These are phyloP conservation scores for Laetiporus sulphureus DNA, from an alignment of 1,284 basidiomycete species.

Conservation along the genomic window DNA sequence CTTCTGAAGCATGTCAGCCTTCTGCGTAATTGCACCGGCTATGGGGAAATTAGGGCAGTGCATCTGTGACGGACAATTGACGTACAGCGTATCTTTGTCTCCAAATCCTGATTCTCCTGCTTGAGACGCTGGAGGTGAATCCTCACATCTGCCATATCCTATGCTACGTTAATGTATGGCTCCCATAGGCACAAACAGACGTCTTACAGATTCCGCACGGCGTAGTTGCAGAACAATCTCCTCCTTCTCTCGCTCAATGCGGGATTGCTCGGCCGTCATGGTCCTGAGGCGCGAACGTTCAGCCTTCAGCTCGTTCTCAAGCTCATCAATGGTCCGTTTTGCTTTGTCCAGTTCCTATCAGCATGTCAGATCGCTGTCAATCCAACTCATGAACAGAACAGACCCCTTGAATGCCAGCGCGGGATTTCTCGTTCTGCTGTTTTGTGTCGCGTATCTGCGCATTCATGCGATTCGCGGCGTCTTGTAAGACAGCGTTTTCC, in stretches of 20 bases:
- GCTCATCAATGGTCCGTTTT: slow-evolving; percentile 52
- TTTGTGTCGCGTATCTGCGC: slow-evolving; percentile 50
- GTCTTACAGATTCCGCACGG: slow-evolving; percentile 59
- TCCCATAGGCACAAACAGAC: not conserved
- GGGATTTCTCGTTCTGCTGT: slow-evolving; percentile 44
- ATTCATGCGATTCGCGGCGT: slow-evolving; percentile 59
- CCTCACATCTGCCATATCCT: slow-evolving; percentile 75
- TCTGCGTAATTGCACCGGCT: slow-evolving; percentile 60
- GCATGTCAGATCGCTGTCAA: slow-evolving; percentile 3
- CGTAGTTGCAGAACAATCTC: slow-evolving; percentile 54
- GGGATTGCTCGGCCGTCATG: slow-evolving; percentile 56
- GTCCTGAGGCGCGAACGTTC: slow-evolving; percentile 60
- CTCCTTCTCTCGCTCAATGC: slow-evolving; percentile 54
- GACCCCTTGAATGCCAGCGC: slow-evolving; percentile 51
- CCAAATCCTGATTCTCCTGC: slow-evolving; percentile 61
- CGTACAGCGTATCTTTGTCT: slow-evolving; percentile 60
- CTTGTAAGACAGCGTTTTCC: slow-evolving; percentile 65
- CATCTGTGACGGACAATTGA: not conserved
- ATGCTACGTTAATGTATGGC: not conserved
- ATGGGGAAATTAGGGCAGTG: not conserved
- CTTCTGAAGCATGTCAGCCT: slow-evolving; percentile 54
- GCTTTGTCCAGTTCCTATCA: slow-evolving; percentile 64
- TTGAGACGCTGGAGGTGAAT: slow-evolving; percentile 60
- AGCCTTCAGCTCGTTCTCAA: slow-evolving; percentile 59
- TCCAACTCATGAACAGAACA: slow-evolving; percentile 14